Base-by-base conservation (phyloP, 2,329 filamentous ascomycete species). In the Clarireedia homoeocarpa region DNA sequence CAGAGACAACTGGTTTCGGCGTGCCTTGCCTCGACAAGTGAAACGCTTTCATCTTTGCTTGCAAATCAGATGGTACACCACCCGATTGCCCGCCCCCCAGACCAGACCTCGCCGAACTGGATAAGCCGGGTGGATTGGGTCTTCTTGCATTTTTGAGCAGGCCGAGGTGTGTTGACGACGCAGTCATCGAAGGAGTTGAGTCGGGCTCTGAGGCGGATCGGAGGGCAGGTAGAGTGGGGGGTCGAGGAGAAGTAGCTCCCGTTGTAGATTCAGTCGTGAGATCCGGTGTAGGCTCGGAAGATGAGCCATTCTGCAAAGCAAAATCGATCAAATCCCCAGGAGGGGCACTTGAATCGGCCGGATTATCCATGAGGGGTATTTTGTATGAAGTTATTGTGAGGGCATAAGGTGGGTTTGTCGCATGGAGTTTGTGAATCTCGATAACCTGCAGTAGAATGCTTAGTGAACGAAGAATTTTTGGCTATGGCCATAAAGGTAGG, bases 151-250 rank as follows among this genome's bases (percentile, higher is more conserved):
- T 81, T 70, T 85, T 90, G 66, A 96, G 75, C 57, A 88, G 81
- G 42, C 90, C 90, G 4, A 91, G 76, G 42, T 89, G 85, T 27
- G 87, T 94, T n/a, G 91, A 96, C n/a, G 84, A 91, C 6, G 86
- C 74, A 55, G 82, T 89, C 83, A 95, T 91, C 56, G 72, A 44
- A 20, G 23, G 23, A 2, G 40, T 23, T 20, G 40, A 44, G 23
- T 76, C 73, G 20, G 83, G 74, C 50, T 85, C 81, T 53, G 84
- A 83, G 20, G 80, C 71, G 48, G 82, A 80, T 63, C 83, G 80
- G 44, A 84, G 70, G 5, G 82, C 81, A 20, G 82, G 77, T 57
- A 84, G 66, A 69, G 83, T 72, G 69, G 79, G 74, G 39, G 63
- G 58, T 55, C 75, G 74, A 59, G 64, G 53, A 38, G 58, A 50